Base-by-base conservation (phyloP, 257 asterid species). In the Solanum corneliomulleri region DNA sequence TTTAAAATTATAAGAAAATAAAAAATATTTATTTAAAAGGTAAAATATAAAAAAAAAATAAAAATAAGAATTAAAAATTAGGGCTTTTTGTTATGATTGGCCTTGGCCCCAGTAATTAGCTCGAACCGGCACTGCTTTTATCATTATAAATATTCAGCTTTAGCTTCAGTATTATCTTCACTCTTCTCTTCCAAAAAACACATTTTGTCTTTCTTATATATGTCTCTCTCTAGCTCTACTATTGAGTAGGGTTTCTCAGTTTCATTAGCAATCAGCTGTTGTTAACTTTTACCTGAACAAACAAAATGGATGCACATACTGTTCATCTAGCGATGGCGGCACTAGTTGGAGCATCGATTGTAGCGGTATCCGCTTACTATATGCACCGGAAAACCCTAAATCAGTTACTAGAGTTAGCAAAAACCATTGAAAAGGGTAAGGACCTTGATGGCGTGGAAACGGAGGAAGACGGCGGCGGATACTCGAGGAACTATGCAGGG, bases 241-340 rank as follows among this genome's bases (percentile, higher is more conserved):
- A 35, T 85, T 82, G 87, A 89, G 89, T 74, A 92, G 95, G 95
- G 93, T 94, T 93, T 92, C 42, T 75, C 31, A 68, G 45, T n/a
- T 7, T 35, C 80, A 41, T 21, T 41, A 33, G 44, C 42, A 13
- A 52, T 52, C 23, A 52, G 60, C 60, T 52, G 20, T 16, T 49
- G 25, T 47, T 76, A n/a, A 29, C 23, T 10, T 10, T 33, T 6
- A 58, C 33, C 10, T n/a, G 15, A 23, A 0, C 23, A 21, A 88
- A 52, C 62, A 52, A 42, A 80, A 96, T 96, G 99, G 98, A 94
- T 72, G 49, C 94, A 52, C 93, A 94, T 81, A 89, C 97, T 39
- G 88, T 94, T 90, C 98, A 95, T 86, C 93, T 96, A 14, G 99
- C 98, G 56, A 89, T 94, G 98, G 99, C 99, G 88, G 98, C 99